Conservation (phyloP, 805 yeast genomes). For the Yarrowia sp. region DNA sequence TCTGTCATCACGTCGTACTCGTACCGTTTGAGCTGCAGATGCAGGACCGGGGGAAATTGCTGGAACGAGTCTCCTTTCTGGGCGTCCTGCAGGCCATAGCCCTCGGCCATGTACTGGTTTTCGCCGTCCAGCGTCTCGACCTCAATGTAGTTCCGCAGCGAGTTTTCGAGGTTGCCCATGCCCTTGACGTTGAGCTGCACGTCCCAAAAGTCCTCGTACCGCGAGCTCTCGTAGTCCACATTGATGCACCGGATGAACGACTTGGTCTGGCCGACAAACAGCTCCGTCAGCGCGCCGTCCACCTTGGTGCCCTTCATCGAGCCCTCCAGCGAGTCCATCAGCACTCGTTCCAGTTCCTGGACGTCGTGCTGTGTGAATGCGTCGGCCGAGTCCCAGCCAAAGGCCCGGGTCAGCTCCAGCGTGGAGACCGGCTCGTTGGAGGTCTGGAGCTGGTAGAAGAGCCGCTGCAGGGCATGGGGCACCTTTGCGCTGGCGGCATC, state of each 20-base stretch:
- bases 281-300: constrained; percentile 73
- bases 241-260: constrained; percentile 90
- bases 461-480: constrained; percentile 83
- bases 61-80: constrained; percentile 94
- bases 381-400: constrained; percentile 97
- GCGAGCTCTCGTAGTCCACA: constrained; percentile 90
- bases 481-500: constrained; percentile 66
- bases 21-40: constrained; percentile 89
- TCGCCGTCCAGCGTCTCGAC: constrained; percentile 92
- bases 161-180: constrained; percentile 69
- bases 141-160: constrained; percentile 86
- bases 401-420: constrained; percentile 81
- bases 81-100: constrained; percentile 91
- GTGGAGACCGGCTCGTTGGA: constrained; percentile 84
- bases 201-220: constrained; percentile 97
- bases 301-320: constrained; percentile 89
- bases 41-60: constrained; percentile 89
- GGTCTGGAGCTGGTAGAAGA: constrained; percentile 79
- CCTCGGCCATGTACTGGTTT: constrained; percentile 92
- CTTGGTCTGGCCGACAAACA: constrained; percentile 97
- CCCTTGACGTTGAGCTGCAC: constrained; percentile 93
- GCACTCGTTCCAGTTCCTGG: constrained; percentile 91
- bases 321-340: constrained; percentile 91
- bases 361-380: constrained; percentile 98
- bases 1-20: constrained; percentile 93